Percentiles rank a stretch among this genome's conserved stretches.
phyloP scores from a whole-genome alignment of 768 basidiomycete species.

The Xanthoconium purpureum region DNA sequence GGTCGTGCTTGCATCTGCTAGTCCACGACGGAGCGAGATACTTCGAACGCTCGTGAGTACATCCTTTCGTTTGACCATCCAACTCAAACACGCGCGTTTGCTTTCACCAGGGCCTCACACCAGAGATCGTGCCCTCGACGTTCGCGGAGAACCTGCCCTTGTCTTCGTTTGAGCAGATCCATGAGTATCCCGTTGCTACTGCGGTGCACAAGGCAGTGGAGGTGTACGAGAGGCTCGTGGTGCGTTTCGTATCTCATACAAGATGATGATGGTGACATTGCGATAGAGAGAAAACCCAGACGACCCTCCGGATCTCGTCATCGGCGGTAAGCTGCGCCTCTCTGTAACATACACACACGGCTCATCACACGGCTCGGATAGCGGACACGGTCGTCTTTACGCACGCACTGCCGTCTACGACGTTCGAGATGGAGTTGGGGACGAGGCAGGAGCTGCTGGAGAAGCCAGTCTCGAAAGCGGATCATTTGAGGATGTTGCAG shows the following conservation, averaged over 20 bases:
- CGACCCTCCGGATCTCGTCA: conserved; percentile 76
- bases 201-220: conserved; percentile 80
- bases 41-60: conserved; percentile 66
- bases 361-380: background rate
- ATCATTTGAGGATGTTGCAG: conserved; percentile 83
- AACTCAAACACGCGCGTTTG: background rate
- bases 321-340: conserved; percentile 49
- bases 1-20: conserved; percentile 82
- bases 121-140: conserved; percentile 69
- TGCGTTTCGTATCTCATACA: conserved; percentile 29
- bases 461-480: conserved; percentile 76
- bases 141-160: conserved; percentile 79
- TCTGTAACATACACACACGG: too few species aligned
- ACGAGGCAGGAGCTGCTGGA: conserved; percentile 76
- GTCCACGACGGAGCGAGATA: conserved; percentile 82
- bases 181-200: conserved; percentile 75
- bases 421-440: conserved; percentile 40
- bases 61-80: background rate
- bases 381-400: conserved; percentile 97
- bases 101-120: conserved; percentile 50
- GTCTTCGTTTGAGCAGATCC: conserved; percentile 62
- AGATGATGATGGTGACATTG: background rate
- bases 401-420: conserved; percentile 60
- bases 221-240: conserved; percentile 82
- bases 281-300: conserved; percentile 52